phyloP scores from a whole-genome alignment of 768 basidiomycete genomes.

The Trametes villosa region DNA sequence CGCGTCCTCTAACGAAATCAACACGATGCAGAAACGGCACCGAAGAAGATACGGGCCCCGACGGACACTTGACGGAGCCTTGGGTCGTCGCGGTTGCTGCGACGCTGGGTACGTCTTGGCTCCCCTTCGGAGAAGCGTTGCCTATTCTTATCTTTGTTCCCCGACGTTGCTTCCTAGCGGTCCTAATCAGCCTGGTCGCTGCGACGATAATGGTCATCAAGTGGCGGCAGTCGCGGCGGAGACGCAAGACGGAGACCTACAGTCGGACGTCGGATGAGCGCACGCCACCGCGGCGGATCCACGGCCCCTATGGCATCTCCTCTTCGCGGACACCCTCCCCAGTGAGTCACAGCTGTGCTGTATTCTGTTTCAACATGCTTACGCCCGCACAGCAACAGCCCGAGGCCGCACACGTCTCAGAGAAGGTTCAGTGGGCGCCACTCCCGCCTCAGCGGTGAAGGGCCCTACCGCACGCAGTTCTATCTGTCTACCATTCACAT shows the following conservation, averaged over 20 bases:
- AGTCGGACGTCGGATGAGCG: background rate
- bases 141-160: background rate
- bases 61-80: constrained; percentile 29
- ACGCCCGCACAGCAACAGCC: background rate
- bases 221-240: constrained; percentile 13
- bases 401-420: constrained; percentile 6
- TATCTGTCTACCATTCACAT: background rate
- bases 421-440: constrained; percentile 9
- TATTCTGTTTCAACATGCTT: background rate
- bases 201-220: constrained; percentile 14
- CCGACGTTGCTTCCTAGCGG: constrained; percentile 3
- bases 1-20: background rate
- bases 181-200: constrained; percentile 15
- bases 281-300: background rate
- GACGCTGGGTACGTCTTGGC: constrained; percentile 26
- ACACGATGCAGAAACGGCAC: background rate
- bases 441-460: constrained; percentile 21
- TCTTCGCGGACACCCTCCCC: constrained; percentile 16
- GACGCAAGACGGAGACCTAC: constrained; percentile 1
- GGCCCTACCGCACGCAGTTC: background rate
- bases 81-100: constrained; percentile 38
- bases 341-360: background rate
- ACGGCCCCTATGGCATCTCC: constrained; percentile 18
- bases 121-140: background rate
- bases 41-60: constrained; percentile 12